Percentiles rank a stretch among this genome's conserved stretches.
These are phyloP conservation scores for Scheffersomyces illinoinensis DNA, from an alignment of 1,139 yeast genomes.

Conservation along the genomic window DNA sequence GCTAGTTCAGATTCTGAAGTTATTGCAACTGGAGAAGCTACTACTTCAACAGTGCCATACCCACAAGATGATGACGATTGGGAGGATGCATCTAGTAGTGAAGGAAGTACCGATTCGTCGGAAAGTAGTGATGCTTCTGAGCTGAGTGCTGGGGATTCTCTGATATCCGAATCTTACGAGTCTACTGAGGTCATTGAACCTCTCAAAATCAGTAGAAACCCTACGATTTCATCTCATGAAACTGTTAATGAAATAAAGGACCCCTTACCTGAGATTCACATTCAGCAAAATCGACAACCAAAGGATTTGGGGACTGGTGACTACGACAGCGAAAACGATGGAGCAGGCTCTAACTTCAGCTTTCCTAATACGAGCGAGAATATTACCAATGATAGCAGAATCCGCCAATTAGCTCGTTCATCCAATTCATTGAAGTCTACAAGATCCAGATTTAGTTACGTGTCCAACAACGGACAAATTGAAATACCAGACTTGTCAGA, in stretches of 20 bases:
- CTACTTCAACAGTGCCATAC: neutral
- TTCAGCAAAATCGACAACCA: neutral
- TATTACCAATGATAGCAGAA: slow-evolving; percentile 32
- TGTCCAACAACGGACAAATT: slow-evolving; percentile 38
- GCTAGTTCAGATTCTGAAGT: neutral
- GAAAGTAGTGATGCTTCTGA: slow-evolving; percentile 7
- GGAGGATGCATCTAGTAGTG: slow-evolving; percentile 3
- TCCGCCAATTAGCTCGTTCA: slow-evolving; percentile 16
- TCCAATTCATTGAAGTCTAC: slow-evolving; percentile 6
- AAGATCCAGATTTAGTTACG: slow-evolving; percentile 25
- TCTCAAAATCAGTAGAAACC: slow-evolving; percentile 6
- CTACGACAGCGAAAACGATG: slow-evolving; percentile 29
- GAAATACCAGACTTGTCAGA: slow-evolving; percentile 44
- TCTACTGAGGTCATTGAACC: slow-evolving; percentile 7
- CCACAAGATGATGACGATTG: slow-evolving; percentile 2
- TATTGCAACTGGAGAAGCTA: neutral
- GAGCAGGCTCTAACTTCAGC: slow-evolving; percentile 36
- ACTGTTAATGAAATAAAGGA: neutral
- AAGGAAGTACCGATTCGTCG: neutral
- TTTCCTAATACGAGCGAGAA: slow-evolving; percentile 40
- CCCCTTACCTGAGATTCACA: neutral
- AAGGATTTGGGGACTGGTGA: slow-evolving; percentile 3
- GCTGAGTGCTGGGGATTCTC: neutral
- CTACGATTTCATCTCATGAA: neutral
- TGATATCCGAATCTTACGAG: neutral